Evolutionary conservation across 192 early-diverging fungal genomes (phyloP).

Genomic region (Entomortierella lignicola): DNA sequence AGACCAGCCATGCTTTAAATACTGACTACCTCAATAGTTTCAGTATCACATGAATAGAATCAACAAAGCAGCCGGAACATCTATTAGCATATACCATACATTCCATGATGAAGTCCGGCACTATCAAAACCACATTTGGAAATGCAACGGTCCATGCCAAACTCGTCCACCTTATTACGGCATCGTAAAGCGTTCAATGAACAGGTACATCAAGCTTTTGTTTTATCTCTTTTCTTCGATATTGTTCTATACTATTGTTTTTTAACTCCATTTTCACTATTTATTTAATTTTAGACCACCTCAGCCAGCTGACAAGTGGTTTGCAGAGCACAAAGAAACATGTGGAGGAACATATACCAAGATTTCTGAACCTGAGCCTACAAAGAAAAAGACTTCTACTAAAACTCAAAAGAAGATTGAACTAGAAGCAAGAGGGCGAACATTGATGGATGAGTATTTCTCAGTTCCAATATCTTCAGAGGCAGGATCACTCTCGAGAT

Average conservation of each 20-base stretch:
- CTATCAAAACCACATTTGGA: conserved; percentile 76
- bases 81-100: conserved; percentile 75
- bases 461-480: conserved; percentile 1
- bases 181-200: conserved; percentile 69
- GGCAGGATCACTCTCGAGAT: neutral
- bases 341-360: conserved; percentile 78
- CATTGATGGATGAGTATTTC: conserved; percentile 30
- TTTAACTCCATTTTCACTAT: neutral
- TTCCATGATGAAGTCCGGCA: conserved; percentile 75
- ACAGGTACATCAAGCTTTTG: too few species aligned
- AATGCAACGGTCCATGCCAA: conserved; percentile 70
- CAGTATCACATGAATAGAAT: conserved; percentile 63
- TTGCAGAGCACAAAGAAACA: conserved; percentile 61
- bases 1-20: neutral
- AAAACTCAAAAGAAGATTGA: conserved; percentile 4
- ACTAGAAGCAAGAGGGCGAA: conserved; percentile 9
- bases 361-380: conserved; percentile 63
- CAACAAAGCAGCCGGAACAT: conserved; percentile 59
- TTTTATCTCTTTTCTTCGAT: too few species aligned
- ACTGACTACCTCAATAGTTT: conserved; percentile 44
- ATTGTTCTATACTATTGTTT: neutral
- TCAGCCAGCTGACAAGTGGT: conserved; percentile 77
- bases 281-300: conserved; percentile 55
- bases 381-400: conserved; percentile 26
- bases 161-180: conserved; percentile 69